Percentiles rank a stretch among this genome's conserved stretches.
These are phyloP conservation scores for Eucalyptus leucophloia DNA, from an alignment of 345 rosid species.

Conservation along the genomic window DNA sequence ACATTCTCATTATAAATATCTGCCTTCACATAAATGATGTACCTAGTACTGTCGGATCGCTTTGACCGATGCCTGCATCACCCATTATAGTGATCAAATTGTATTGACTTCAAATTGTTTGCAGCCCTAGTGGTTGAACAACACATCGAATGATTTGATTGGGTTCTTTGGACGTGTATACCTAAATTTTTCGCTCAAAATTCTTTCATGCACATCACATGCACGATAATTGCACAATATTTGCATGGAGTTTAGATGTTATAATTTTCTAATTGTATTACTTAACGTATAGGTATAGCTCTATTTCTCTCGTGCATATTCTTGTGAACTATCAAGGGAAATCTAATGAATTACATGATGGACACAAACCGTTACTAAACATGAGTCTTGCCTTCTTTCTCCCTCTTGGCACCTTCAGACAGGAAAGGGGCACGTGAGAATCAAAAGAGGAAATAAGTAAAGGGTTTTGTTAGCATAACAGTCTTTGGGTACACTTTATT, in stretches of 20 bases:
- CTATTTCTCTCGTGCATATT: background rate
- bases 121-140: background rate
- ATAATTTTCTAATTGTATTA: too few species aligned
- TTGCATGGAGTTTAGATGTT: background rate
- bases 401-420: background rate
- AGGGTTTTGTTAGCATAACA: too few species aligned
- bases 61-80: background rate
- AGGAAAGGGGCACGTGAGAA: background rate
- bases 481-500: too few species aligned
- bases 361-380: background rate
- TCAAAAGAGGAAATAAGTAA: background rate
- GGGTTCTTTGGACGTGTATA: background rate
- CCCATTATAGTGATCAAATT: background rate
- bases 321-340: background rate
- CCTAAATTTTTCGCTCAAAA: background rate
- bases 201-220: background rate
- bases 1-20: background rate
- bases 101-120: background rate
- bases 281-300: background rate
- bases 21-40: background rate
- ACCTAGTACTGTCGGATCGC: rapidly evolving
- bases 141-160: background rate
- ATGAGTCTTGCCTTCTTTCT: background rate
- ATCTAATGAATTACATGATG: too few species aligned
- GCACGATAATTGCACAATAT: background rate